Base-by-base conservation (phyloP, 345 rosid species). In the Draba incana region DNA sequence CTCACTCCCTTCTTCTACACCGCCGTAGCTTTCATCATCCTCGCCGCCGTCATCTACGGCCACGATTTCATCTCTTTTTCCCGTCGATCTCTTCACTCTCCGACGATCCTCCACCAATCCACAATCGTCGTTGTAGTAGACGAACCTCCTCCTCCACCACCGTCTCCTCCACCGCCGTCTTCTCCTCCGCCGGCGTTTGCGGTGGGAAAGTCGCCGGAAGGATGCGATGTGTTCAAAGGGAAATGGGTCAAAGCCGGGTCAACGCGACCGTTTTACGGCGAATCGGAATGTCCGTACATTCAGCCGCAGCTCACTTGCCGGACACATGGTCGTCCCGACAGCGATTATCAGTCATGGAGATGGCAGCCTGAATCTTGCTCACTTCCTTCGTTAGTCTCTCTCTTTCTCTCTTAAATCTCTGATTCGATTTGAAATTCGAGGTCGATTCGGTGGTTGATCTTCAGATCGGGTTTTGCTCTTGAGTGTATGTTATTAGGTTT, bases 301-400 rank as follows among this genome's bases (percentile, higher is more conserved):
- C 95, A 85, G 64, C 97, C 96, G 12, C 98, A 92, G 80, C 66
- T 92, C 58, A 89, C 98, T 23, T 92, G 98, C 66, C 95, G 85
- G 7, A 80, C 82, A 27, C 95, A 84, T 49, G 96, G 95, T 8
- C 78, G 96, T 66, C 91, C 83, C 8, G 95, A 87, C 13, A 80
- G 56, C 20, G 89, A 77, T 6, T 89, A 92, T 55, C 89, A 79
- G 66, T 76, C 70, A 5, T 87, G 96, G 96, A 84, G 90, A 82
- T 92, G 98, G 98, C 90, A 89, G 31, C 96, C 98, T 10, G 76
- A 87, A 12, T 86, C 82, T 31, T 92, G 98, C 74, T 82, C 88
- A 6, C 90, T 92, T 67, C 96, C 96, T 14, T 84, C 89, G 98
- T 89, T 14, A 77, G 77, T 12, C 55, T 60, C 72, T 57, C 46